phyloP scores from a whole-genome alignment of 75 land plant species.

The Sequoiadendron giganteum region DNA sequence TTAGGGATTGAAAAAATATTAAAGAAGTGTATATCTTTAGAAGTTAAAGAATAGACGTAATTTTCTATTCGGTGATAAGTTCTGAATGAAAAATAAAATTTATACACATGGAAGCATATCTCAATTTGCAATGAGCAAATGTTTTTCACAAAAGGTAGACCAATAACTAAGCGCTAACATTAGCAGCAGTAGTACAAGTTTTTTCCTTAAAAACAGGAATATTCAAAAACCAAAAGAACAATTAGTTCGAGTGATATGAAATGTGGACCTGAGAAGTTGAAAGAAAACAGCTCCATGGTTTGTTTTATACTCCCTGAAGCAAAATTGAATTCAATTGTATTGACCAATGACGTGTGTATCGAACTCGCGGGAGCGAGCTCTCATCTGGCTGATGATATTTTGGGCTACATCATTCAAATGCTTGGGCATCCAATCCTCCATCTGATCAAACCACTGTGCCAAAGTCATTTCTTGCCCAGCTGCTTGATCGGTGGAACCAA shows the following conservation, averaged over 20 bases:
- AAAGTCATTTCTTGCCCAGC: conserved; percentile 37
- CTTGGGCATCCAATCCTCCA: conserved; percentile 35
- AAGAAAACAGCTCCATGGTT: background rate
- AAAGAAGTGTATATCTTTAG: background rate
- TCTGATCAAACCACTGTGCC: conserved; percentile 43
- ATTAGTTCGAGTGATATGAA: background rate
- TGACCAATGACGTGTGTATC: background rate
- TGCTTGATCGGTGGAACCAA: conserved; percentile 4
- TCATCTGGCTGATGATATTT: conserved; percentile 28
- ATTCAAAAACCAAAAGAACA: background rate
- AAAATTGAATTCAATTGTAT: background rate
- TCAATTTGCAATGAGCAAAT: background rate
- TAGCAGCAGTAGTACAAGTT: background rate
- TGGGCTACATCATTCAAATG: conserved; percentile 32
- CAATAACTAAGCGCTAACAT: background rate
- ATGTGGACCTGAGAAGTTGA: background rate
- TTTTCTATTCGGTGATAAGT: background rate
- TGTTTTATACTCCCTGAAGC: background rate
- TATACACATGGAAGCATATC: background rate
- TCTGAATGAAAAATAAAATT: background rate
- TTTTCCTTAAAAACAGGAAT: background rate
- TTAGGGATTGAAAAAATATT: too few relatives aligned
- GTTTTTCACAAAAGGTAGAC: background rate
- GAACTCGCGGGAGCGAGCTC: conserved; percentile 19
- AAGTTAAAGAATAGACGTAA: background rate